Conservation (phyloP, 768 basidiomycete genomes). For the Suillus paluster region DNA sequence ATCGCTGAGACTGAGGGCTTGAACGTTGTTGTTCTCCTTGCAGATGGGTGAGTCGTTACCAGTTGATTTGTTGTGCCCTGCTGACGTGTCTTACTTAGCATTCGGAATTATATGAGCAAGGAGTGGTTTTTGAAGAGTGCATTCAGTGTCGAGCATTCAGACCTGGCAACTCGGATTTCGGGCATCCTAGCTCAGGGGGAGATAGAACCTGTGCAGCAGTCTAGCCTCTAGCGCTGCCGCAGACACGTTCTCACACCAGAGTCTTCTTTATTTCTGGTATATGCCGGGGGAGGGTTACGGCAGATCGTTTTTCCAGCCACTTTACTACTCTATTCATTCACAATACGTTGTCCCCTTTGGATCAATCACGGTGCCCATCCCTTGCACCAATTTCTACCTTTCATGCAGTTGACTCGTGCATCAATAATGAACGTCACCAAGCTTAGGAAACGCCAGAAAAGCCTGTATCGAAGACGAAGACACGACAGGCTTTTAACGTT, state of each 20-base stretch:
- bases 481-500: not conserved
- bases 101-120: constrained; percentile 95
- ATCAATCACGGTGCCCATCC: not conserved
- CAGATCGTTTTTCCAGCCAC: not conserved
- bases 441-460: too few species aligned
- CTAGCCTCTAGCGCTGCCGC: not conserved
- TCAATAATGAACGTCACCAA: too few species aligned
- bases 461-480: too few species aligned
- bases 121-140: constrained; percentile 85
- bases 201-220: not conserved
- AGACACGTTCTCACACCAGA: not conserved
- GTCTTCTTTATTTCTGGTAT: not conserved
- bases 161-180: not conserved
- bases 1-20: constrained; percentile 68
- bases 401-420: too few species aligned
- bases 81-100: constrained; percentile 45
- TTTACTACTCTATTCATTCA: constrained; percentile 1
- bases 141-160: constrained; percentile 54
- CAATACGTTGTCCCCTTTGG: not conserved
- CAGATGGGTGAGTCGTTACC: constrained; percentile 76
- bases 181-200: not conserved
- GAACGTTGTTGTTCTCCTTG: constrained; percentile 88
- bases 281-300: not conserved
- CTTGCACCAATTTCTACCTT: not conserved
- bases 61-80: not conserved